Percentiles rank a stretch among this genome's conserved stretches.
Conservation (phyloP, 108 stramenopile genomes). For the Conticribra weissflogii region DNA sequence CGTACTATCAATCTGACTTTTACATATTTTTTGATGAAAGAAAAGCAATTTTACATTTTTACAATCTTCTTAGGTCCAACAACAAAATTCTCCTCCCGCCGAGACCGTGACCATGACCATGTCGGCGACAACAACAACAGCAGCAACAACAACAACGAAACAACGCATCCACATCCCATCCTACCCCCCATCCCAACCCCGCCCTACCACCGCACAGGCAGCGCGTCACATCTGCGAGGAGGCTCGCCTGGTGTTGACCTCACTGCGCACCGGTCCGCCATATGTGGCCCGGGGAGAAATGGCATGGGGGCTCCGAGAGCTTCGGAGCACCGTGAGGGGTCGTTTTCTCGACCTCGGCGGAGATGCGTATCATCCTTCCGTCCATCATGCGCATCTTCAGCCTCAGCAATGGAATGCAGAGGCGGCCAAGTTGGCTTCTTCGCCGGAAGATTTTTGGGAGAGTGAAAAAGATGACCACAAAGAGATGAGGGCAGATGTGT, state of each 20-base stretch:
- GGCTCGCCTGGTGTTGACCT: constrained; percentile 72
- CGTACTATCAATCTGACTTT: too few relatives aligned
- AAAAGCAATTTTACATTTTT: too few relatives aligned
- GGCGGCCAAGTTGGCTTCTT: too few relatives aligned
- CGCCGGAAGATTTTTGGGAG: too few relatives aligned
- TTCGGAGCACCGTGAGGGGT: constrained; percentile 40
- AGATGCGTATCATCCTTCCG: background rate
- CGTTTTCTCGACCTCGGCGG: background rate
- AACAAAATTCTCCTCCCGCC: background rate
- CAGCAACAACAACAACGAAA: too few relatives aligned
- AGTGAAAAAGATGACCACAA: too few relatives aligned
- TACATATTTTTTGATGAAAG: too few relatives aligned
- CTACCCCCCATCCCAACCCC: constrained; percentile 30
- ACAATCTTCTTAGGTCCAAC: too few relatives aligned
- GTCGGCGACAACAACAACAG: constrained; percentile 4
- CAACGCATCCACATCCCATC: constrained; percentile 30
- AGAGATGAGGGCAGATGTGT: too few relatives aligned
- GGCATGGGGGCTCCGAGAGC: constrained; percentile 70
- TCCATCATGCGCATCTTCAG: background rate
- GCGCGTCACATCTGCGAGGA: constrained; percentile 81
- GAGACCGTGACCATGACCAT: background rate
- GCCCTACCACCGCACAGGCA: constrained; percentile 35
- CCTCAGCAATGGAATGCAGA: background rate
- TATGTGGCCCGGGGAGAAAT: constrained; percentile 77
- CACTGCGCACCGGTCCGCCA: constrained; percentile 80